A percentile compares a stretch with the other conserved stretches of the same genome.
These are phyloP conservation scores for Scutellaria minor DNA, from an alignment of 257 asterid species.

Conservation along the genomic window DNA sequence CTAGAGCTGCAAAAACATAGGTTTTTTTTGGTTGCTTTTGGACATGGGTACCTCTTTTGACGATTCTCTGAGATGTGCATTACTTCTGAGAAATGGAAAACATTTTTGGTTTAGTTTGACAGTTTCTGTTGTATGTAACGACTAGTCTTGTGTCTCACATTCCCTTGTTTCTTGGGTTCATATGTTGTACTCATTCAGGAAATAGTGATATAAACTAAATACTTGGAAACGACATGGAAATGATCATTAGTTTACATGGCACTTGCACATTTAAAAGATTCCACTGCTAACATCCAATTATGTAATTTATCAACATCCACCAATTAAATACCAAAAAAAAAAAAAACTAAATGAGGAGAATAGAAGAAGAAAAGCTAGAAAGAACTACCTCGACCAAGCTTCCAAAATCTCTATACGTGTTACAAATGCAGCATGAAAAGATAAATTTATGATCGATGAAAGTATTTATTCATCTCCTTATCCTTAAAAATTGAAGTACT, in stretches of 20 bases:
- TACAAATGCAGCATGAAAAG: too few species aligned
- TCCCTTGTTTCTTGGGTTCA: not conserved
- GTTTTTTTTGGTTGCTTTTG: not conserved
- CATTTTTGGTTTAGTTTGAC: not conserved
- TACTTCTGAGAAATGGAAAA: not conserved
- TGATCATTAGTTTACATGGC: not conserved
- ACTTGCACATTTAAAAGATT: not conserved
- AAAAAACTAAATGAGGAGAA: too few species aligned
- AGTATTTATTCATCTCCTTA: too few species aligned
- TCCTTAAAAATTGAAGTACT: too few species aligned
- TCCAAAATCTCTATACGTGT: too few species aligned
- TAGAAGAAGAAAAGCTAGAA: too few species aligned
- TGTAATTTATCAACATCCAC: too few species aligned
- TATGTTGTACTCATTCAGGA: not conserved
- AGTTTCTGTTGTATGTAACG: not conserved
- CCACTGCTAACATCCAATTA: too few species aligned
- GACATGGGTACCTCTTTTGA: not conserved
- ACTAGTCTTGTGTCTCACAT: not conserved
- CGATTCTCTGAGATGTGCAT: not conserved
- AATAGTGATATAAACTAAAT: not conserved
- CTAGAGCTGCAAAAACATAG: not conserved
- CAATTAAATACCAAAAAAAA: too few species aligned
- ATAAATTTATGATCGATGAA: too few species aligned
- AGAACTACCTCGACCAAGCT: too few species aligned
- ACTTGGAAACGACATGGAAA: not conserved